Base-by-base conservation (phyloP, 2,329 filamentous ascomycete species). In the Pyricularia grisea region DNA sequence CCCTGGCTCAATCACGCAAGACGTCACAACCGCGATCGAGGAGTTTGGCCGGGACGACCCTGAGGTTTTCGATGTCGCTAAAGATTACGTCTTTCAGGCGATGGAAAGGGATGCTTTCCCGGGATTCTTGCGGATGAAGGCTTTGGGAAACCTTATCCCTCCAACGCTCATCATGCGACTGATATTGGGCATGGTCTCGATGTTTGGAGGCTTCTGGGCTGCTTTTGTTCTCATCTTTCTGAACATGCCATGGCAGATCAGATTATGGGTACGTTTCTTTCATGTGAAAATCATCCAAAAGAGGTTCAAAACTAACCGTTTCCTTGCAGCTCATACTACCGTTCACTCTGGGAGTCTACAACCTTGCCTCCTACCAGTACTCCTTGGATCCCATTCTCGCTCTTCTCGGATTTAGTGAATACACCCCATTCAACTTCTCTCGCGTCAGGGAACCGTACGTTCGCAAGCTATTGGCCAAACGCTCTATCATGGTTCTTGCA, bases 61-160 rank as follows among this genome's bases (percentile, higher is more conserved):
- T 0, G 95, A 99, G 78, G 91, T 99, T 14, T 99, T 99, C 75
- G 95, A 98, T 77, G 89, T 92, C 25, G 95, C 95, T 68, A 99
- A 99, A 83, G 95, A 99, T 81, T 99, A 98, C 78, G 95, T 98
- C 71, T 99, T 98, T 79, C 96, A 99, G 80, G 96, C 96, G 42
- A 99, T 99, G 95, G 96, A 99, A 81, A 88, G 96, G 69, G 95
- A 99, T 81, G 95, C 96, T n/a, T 99, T 97, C 77, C 95, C 96
- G 0, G 94, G 94, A 0, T 99, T 99, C 80, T 84, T 99, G 70
- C 88, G 94, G 76, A 92, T 93, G 81, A 98, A 98, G 81, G 95
- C 95, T 2, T 84, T 99, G 28, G 96, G 96, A 70, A 99, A 99
- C 76, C 85, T 99, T 17, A 94, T 99, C 31, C 95, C 94, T 3